These are phyloP conservation scores for Centella asiatica DNA, from an alignment of 129 eudicot genomes.

Conservation along the genomic window DNA sequence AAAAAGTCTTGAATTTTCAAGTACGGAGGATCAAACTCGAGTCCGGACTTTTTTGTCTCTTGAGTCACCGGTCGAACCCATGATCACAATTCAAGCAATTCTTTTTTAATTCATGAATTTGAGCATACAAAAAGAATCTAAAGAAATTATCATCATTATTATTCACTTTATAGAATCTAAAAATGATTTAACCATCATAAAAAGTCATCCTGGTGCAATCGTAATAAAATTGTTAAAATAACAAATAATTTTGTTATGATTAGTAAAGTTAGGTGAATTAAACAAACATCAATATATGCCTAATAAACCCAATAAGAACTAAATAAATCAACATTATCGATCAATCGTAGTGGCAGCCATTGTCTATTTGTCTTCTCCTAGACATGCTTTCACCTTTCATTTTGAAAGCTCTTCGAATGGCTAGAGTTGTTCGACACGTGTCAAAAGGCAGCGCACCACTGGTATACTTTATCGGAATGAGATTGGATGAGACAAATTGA, in stretches of 20 bases:
- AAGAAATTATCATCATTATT: too few relatives aligned
- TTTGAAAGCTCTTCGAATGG: not conserved
- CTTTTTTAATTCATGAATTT: too few relatives aligned
- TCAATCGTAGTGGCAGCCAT: conserved; percentile 1
- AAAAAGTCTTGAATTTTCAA: too few relatives aligned
- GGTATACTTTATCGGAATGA: not conserved
- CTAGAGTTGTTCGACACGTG: not conserved
- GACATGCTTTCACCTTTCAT: conserved; percentile 1
- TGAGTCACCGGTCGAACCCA: too few relatives aligned
- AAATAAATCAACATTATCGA: conserved; percentile 3
- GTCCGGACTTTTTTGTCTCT: too few relatives aligned
- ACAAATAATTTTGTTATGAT: not conserved
- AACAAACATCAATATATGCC: conserved; percentile 5
- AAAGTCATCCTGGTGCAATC: too few relatives aligned
- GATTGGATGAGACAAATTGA: conserved; percentile 10
- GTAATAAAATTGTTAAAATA: too few relatives aligned
- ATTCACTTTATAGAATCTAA: too few relatives aligned
- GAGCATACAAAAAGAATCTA: too few relatives aligned
- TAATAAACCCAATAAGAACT: conserved; percentile 8
- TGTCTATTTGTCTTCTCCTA: conserved; percentile 9
- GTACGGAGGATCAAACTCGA: too few relatives aligned
- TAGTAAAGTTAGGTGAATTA: not conserved
- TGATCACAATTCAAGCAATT: too few relatives aligned
- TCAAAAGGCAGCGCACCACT: not conserved
- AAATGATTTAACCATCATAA: too few relatives aligned